Percentiles rank a stretch among this genome's conserved stretches.
Evolutionary conservation across 306 rosid genomes (phyloP).

Genomic region (Glycine soja): DNA sequence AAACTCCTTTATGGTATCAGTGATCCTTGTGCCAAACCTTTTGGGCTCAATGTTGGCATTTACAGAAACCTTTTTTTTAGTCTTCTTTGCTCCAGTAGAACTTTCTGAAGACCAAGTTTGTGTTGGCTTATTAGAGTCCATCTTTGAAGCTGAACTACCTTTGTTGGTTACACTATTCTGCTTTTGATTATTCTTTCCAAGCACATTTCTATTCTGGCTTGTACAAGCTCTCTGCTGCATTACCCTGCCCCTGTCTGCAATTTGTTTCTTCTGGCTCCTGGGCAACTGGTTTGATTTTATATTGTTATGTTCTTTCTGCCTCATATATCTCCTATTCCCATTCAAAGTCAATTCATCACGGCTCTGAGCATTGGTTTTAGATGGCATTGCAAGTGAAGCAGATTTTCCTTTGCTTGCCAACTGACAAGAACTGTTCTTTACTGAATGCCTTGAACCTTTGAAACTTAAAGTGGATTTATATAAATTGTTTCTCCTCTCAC

Average conservation of each 20-base stretch:
- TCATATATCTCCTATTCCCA: slow-evolving; percentile 48
- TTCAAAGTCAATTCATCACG: slow-evolving; percentile 46
- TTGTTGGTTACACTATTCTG: slow-evolving; percentile 58
- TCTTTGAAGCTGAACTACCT: slow-evolving; percentile 55
- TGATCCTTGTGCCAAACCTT: slow-evolving; percentile 47
- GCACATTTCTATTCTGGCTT: slow-evolving; percentile 51
- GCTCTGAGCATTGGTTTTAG: slow-evolving; percentile 56
- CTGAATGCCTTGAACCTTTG: slow-evolving; percentile 52
- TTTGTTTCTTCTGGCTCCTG: slow-evolving; percentile 49
- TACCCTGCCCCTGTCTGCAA: slow-evolving; percentile 38
- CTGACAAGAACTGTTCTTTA: slow-evolving; percentile 39
- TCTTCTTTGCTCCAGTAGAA: slow-evolving; percentile 51
- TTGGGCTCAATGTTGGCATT: slow-evolving; percentile 54
- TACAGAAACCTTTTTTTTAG: slow-evolving; percentile 48
- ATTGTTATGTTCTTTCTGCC: slow-evolving; percentile 54
- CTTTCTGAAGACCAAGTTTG: slow-evolving; percentile 50
- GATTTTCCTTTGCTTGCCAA: slow-evolving; percentile 60
- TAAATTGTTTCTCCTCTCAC: slow-evolving; percentile 47
- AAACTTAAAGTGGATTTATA: slow-evolving; percentile 49
- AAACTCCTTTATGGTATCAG: slow-evolving; percentile 50
- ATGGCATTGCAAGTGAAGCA: slow-evolving; percentile 52
- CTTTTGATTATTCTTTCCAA: slow-evolving; percentile 72
- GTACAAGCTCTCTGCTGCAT: slow-evolving; percentile 57
- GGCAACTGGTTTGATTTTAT: slow-evolving; percentile 54
- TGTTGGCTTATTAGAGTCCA: slow-evolving; percentile 51